phyloP scores from a whole-genome alignment of 495 filamentous ascomycete species.

The Letharia columbiana region DNA sequence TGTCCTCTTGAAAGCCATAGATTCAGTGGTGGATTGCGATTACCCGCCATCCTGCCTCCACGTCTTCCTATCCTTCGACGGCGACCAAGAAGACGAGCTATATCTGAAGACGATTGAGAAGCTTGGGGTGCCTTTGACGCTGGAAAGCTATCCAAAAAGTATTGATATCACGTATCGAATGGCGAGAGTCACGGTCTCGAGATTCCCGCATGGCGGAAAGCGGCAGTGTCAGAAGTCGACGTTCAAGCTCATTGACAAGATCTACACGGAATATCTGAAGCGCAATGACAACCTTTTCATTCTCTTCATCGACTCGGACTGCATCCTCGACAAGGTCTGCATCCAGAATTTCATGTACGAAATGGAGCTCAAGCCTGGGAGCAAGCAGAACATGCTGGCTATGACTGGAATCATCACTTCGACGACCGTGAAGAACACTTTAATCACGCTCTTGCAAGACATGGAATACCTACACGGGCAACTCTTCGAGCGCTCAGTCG shows the following conservation, averaged over 20 bases:
- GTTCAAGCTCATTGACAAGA: slow-evolving; percentile 88
- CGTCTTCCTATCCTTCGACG: slow-evolving; percentile 94
- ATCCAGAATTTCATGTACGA: slow-evolving; percentile 98
- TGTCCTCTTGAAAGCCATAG: slow-evolving; percentile 76
- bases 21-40: slow-evolving; percentile 90
- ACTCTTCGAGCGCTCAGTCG: slow-evolving; percentile 92
- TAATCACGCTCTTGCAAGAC: slow-evolving; percentile 90
- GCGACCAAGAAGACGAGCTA: slow-evolving; percentile 76
- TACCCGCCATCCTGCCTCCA: slow-evolving; percentile 92
- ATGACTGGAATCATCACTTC: slow-evolving; percentile 98
- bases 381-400: slow-evolving; percentile 86
- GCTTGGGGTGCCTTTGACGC: slow-evolving; percentile 71
- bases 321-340: slow-evolving; percentile 85
- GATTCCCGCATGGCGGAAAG: slow-evolving; percentile 92
- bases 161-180: slow-evolving; percentile 82
- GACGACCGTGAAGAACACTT: slow-evolving; percentile 77
- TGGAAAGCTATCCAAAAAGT: slow-evolving; percentile 75
- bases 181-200: slow-evolving; percentile 80
- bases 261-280: slow-evolving; percentile 83
- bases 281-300: slow-evolving; percentile 90
- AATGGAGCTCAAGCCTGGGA: slow-evolving; percentile 96
- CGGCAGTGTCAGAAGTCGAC: slow-evolving; percentile 88
- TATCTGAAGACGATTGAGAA: slow-evolving; percentile 84
- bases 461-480: slow-evolving; percentile 99
- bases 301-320: slow-evolving; percentile 97